phyloP scores from a whole-genome alignment of 495 filamentous ascomycete genomes.

The Beverwykella pulmonaria region DNA sequence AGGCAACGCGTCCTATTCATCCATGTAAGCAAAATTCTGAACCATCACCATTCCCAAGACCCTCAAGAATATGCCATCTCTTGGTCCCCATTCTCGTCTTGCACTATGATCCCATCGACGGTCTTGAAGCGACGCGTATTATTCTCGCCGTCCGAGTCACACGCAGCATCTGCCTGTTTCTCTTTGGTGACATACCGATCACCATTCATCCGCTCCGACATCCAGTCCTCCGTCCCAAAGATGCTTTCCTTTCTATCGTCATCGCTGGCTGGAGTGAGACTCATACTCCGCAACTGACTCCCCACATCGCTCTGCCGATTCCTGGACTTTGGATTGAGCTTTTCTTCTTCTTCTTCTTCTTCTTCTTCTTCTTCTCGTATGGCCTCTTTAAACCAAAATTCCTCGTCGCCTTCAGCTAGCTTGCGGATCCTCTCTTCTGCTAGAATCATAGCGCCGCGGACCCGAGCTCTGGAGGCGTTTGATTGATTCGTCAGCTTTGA shows the following conservation, averaged over 20 bases:
- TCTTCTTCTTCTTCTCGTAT: background rate
- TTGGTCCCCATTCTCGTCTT: background rate
- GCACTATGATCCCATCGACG: background rate
- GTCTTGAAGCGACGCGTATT: background rate
- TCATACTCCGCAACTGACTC: background rate
- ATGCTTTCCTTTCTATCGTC: background rate
- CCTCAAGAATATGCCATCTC: no score
- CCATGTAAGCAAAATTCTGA: no score
- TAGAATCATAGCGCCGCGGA: background rate
- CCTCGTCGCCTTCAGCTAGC: background rate
- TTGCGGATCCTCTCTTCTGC: background rate
- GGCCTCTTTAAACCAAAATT: background rate
- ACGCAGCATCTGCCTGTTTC: background rate
- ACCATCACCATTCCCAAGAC: no score
- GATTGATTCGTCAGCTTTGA: background rate
- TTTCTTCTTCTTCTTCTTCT: background rate
- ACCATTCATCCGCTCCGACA: background rate
- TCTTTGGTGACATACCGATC: background rate
- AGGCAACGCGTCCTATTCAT: no score
- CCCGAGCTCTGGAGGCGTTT: background rate
- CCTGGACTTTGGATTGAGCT: no score
- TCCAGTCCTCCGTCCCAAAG: background rate
- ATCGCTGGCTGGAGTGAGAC: background rate
- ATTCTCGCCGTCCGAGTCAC: background rate
- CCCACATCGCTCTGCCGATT: background rate